Evolutionary conservation across 768 basidiomycete genomes (phyloP).

Genomic region (Rhodotorula diobovata): DNA sequence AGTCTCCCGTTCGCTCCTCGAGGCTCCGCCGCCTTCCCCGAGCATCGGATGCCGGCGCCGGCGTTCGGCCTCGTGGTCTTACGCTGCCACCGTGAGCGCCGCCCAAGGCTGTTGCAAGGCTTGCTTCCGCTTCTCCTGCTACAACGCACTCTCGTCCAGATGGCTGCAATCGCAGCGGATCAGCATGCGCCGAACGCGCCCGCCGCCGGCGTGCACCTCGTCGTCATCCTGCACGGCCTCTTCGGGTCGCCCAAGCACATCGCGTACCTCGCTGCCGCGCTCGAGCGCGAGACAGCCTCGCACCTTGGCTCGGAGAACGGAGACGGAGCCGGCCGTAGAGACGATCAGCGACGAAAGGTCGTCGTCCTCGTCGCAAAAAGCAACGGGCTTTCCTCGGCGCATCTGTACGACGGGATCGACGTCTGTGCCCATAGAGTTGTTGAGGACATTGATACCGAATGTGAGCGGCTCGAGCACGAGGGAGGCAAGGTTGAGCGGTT

Average conservation of each 20-base stretch:
- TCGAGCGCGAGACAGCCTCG: background rate
- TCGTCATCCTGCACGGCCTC: slow-evolving; percentile 54
- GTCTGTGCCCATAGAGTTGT: slow-evolving; percentile 77
- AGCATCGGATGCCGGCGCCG: too few relatives aligned
- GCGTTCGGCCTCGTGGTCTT: too few relatives aligned
- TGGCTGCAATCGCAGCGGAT: too few relatives aligned
- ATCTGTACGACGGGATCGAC: slow-evolving; percentile 76
- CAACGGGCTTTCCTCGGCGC: slow-evolving; percentile 54
- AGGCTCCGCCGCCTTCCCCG: too few relatives aligned
- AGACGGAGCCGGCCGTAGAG: too few relatives aligned
- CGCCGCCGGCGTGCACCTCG: slow-evolving; percentile 17
- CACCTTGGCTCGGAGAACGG: slow-evolving; percentile 42
- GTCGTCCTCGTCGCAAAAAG: slow-evolving; percentile 62
- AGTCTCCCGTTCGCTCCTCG: too few relatives aligned
- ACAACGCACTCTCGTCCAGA: too few relatives aligned
- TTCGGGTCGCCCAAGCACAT: slow-evolving; percentile 74
- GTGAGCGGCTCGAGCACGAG: slow-evolving; percentile 55
- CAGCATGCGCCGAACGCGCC: too few relatives aligned
- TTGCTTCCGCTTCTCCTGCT: too few relatives aligned
- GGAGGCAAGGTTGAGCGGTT: slow-evolving; percentile 54
- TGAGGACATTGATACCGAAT: slow-evolving; percentile 63
- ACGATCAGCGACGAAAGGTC: slow-evolving; percentile 50
- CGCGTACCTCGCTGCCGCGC: slow-evolving; percentile 51
- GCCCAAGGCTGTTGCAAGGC: too few relatives aligned
- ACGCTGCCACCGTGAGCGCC: too few relatives aligned